These are phyloP conservation scores for Aspergillus tubingensis DNA, from an alignment of 2,329 filamentous ascomycete genomes.

Conservation along the genomic window DNA sequence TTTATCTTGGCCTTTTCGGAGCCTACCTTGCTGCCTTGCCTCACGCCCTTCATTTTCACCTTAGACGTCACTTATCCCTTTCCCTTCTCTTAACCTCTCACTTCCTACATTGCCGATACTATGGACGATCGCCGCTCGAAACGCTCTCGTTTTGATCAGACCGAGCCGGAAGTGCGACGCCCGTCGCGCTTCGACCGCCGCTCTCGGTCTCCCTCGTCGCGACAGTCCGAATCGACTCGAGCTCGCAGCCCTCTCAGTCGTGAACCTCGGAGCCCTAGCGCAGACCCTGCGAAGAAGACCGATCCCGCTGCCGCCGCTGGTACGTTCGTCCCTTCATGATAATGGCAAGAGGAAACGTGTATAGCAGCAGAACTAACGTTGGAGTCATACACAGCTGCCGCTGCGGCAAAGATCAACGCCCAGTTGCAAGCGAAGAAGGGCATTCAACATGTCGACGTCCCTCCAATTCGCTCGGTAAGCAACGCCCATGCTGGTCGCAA, in stretches of 20 bases:
- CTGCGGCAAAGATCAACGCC: constrained; percentile 84
- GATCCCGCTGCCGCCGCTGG: constrained; percentile 79
- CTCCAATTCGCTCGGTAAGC: constrained; percentile 69
- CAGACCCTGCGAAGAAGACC: constrained; percentile 45
- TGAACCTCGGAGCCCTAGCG: constrained; percentile 51
- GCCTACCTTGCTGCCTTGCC: constrained; percentile 10
- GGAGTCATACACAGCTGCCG: constrained; percentile 64
- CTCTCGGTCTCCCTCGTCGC: constrained; percentile 75
- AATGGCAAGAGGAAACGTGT: background rate
- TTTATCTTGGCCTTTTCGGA: constrained; percentile 8
- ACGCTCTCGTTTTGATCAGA: constrained; percentile 93
- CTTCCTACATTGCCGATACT: constrained; percentile 4
- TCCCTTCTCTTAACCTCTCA: background rate
- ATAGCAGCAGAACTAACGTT: constrained; percentile 13
- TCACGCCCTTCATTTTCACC: constrained; percentile 11
- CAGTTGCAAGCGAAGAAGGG: constrained; percentile 83
- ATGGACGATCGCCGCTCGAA: constrained; percentile 79
- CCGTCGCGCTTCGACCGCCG: constrained; percentile 86
- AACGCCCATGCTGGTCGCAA: background rate
- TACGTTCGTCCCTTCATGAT: constrained; percentile 42
- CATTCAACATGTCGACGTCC: constrained; percentile 86
- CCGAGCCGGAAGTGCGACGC: constrained; percentile 74
- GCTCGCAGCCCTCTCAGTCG: constrained; percentile 77
- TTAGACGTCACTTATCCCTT: background rate
- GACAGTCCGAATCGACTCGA: constrained; percentile 68